phyloP scores from a whole-genome alignment of 352 stramenopile species.

The Vaucheria bursata region DNA sequence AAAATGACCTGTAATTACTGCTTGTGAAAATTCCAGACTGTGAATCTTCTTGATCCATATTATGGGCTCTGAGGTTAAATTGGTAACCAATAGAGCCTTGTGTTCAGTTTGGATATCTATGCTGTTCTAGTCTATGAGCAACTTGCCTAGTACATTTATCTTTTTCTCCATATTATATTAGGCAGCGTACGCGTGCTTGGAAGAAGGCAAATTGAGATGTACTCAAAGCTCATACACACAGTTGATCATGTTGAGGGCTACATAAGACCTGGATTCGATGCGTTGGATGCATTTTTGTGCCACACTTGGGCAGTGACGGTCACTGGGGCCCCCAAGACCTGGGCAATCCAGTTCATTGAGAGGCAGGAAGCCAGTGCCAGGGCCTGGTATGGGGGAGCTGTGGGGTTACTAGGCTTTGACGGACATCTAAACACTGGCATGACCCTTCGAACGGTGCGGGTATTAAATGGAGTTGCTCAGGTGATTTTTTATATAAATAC shows the following conservation, averaged over 20 bases:
- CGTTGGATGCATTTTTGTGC: slow-evolving; percentile 73
- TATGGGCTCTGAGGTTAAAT: too few species aligned
- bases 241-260: slow-evolving; percentile 78
- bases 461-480: slow-evolving; percentile 68
- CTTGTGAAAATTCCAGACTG: too few species aligned
- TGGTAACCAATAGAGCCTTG: too few species aligned
- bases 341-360: slow-evolving; percentile 77
- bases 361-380: slow-evolving; percentile 51
- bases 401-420: slow-evolving; percentile 74
- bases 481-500: too few species aligned
- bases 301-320: slow-evolving; percentile 79
- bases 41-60: too few species aligned
- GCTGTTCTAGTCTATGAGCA: too few species aligned
- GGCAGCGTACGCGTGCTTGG: slow-evolving; percentile 74
- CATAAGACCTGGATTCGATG: slow-evolving; percentile 68
- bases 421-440: slow-evolving; percentile 71
- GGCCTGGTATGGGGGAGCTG: slow-evolving; percentile 65
- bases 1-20: too few species aligned
- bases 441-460: slow-evolving; percentile 65
- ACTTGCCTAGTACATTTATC: too few species aligned
- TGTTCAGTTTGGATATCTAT: too few species aligned
- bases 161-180: too few species aligned
- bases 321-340: slow-evolving; percentile 75
- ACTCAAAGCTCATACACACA: slow-evolving; percentile 74
- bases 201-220: slow-evolving; percentile 76